Evolutionary conservation across 805 yeast genomes (phyloP), one percentile per base, ranked within the genome.

Genomic region (Schwanniomyces occidentalis): DNA sequence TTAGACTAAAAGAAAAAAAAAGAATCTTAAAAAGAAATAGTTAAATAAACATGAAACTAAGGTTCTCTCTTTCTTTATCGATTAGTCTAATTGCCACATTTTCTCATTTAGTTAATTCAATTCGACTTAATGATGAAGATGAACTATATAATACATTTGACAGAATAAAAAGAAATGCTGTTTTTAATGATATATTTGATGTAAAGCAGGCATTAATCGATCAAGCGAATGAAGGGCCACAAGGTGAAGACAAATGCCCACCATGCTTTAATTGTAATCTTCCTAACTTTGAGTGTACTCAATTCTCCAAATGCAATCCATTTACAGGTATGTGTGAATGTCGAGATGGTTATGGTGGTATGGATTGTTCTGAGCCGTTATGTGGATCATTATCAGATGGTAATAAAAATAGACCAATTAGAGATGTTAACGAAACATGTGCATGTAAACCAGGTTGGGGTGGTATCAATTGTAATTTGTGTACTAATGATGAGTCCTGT

Each of bases 221-320:
- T 17, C 44, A 38, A 21, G n/a, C n/a, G n/a, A n/a, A n/a, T n/a
- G n/a, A n/a, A n/a, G 26, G 28, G 6, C 9, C 18, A 20, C 20
- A 45, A 16, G 46, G 32, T 8, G 37, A 45, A 3, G 78, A 69
- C 8, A 68, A 74, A 32, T 86, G 95, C 51, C 95, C 95, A 0
- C 95, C 95, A 0, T 86, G 97, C 52, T 93, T 93, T 75, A 91
- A 93, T 61, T 93, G 99, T 67, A 85, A 88, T 71, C 71, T 89
- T 8, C 95, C 97, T 2, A 83, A 89, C 44, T 89, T 85, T 51
- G 82, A 80, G 44, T 93, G 99, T 61, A 78, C 85, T 40, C 99
- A 93, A 51, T 93, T 82, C 53, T 89, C 95, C 17, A 62, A 61
- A n/a, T 93, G 99, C 64, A 86, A 93, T 57, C 75, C 82, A 21